Evolutionary conservation across 2,329 filamentous ascomycete genomes (phyloP).

Genomic region (Pseudogymnoascus sp.): DNA sequence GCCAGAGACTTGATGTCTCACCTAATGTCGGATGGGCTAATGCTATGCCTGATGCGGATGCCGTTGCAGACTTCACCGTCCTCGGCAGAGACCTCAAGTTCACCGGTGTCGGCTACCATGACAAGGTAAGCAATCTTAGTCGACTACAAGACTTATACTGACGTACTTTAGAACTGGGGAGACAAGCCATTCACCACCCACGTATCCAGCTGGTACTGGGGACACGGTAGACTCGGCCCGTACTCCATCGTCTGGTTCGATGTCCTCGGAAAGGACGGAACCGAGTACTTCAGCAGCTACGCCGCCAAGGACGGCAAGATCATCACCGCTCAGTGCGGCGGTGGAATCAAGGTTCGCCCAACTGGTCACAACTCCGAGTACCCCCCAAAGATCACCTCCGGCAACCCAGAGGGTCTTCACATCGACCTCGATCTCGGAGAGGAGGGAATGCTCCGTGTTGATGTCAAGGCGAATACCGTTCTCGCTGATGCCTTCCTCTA

Average conservation of each 20-base stretch:
- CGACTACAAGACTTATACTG: neutral
- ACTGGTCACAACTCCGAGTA: slow-evolving; percentile 14
- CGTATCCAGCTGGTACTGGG: slow-evolving; percentile 35
- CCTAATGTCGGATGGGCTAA: slow-evolving; percentile 33
- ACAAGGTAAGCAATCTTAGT: slow-evolving; percentile 28
- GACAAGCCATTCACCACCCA: slow-evolving; percentile 28
- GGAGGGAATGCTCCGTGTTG: neutral
- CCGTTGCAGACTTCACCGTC: slow-evolving; percentile 20
- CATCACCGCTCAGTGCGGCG: slow-evolving; percentile 23
- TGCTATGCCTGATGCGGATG: slow-evolving; percentile 29
- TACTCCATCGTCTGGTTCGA: slow-evolving; percentile 39
- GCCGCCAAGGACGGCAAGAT: slow-evolving; percentile 25
- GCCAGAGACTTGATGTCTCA: slow-evolving; percentile 19
- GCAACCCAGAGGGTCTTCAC: neutral
- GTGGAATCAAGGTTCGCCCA: slow-evolving; percentile 16
- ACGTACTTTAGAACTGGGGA: slow-evolving; percentile 33
- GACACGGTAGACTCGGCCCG: slow-evolving; percentile 33
- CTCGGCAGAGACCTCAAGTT: slow-evolving; percentile 27
- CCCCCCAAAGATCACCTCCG: slow-evolving; percentile 11
- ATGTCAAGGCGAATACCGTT: neutral
- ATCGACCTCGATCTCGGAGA: neutral
- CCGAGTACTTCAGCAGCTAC: slow-evolving; percentile 24
- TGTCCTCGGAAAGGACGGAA: slow-evolving; percentile 21
- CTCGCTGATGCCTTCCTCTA: slow-evolving; percentile 1
- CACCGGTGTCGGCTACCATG: slow-evolving; percentile 35